These are phyloP conservation scores for Marasmius oreades DNA, from an alignment of 1,284 basidiomycete genomes.

Conservation along the genomic window DNA sequence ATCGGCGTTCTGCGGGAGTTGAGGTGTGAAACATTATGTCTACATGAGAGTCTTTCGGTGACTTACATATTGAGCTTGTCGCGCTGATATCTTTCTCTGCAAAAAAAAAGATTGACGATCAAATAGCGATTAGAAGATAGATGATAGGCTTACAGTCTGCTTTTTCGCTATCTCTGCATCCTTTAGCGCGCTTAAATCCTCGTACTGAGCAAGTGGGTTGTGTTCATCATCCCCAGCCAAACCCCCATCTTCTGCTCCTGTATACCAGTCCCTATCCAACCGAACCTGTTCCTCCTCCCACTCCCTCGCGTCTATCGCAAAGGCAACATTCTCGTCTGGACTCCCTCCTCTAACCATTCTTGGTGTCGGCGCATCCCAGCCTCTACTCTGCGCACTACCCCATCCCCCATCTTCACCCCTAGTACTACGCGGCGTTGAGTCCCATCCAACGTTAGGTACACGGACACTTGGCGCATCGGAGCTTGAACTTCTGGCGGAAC, in stretches of 20 bases:
- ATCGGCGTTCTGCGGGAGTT: slow-evolving; percentile 78
- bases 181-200: slow-evolving; percentile 70
- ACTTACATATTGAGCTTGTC: slow-evolving; percentile 90
- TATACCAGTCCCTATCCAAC: slow-evolving; percentile 66
- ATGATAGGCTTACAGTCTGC: slow-evolving; percentile 52
- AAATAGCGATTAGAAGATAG: not conserved
- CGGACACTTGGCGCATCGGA: slow-evolving; percentile 82
- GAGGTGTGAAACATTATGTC: slow-evolving; percentile 1
- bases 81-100: slow-evolving; percentile 83
- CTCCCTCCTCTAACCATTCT: slow-evolving; percentile 58
- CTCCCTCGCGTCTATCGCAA: slow-evolving; percentile 63
- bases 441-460: slow-evolving; percentile 88
- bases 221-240: slow-evolving; percentile 14
- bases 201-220: slow-evolving; percentile 87
- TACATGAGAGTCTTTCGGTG: slow-evolving; percentile 2
- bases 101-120: slow-evolving; percentile 11
- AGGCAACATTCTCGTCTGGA: slow-evolving; percentile 57
- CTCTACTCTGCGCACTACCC: slow-evolving; percentile 54
- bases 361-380: slow-evolving; percentile 89
- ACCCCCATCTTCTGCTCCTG: slow-evolving; percentile 23
- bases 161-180: slow-evolving; percentile 80
- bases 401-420: slow-evolving; percentile 51
- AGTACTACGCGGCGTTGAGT: slow-evolving; percentile 73
- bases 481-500: slow-evolving; percentile 50
- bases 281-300: slow-evolving; percentile 17